These are phyloP conservation scores for Lachnellula arida DNA, from an alignment of 2,329 filamentous ascomycete species.

Conservation along the genomic window DNA sequence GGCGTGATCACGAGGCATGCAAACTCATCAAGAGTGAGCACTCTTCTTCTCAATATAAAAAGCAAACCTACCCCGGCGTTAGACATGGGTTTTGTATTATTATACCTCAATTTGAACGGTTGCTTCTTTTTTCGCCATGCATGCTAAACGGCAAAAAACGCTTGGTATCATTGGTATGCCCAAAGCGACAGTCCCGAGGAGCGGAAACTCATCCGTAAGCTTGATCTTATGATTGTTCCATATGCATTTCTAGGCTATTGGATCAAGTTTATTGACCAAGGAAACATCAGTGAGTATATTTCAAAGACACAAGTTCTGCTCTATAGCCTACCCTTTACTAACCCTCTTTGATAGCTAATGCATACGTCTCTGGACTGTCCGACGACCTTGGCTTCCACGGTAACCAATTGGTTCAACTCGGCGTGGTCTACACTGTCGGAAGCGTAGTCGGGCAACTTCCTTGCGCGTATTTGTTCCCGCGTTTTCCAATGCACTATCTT, in stretches of 20 bases:
- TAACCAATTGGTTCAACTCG: constrained; percentile 42
- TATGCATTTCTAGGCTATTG: constrained; percentile 53
- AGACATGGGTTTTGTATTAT: too few relatives aligned
- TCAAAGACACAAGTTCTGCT: neutral
- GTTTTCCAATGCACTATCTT: constrained; percentile 26
- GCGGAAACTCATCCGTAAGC: constrained; percentile 47
- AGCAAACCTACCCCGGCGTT: too few relatives aligned
- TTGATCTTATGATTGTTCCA: constrained; percentile 51
- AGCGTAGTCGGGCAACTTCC: constrained; percentile 25
- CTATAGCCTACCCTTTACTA: neutral
- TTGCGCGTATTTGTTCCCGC: constrained; percentile 26
- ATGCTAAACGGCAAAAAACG: constrained; percentile 16
- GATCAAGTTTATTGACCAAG: constrained; percentile 33
- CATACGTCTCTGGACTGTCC: constrained; percentile 29
- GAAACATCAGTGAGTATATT: constrained; percentile 15
- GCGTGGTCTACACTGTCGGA: constrained; percentile 23
- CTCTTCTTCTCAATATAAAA: too few relatives aligned
- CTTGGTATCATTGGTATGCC: constrained; percentile 41
- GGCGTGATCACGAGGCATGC: too few relatives aligned
- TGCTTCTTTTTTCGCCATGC: neutral
- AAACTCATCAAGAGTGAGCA: too few relatives aligned
- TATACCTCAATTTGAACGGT: too few relatives aligned
- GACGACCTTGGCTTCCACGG: constrained; percentile 44
- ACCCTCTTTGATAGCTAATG: constrained; percentile 25
- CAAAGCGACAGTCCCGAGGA: constrained; percentile 46